These are phyloP conservation scores for Fonsecaea erecta DNA, from an alignment of 2,329 filamentous ascomycete genomes.

Conservation along the genomic window DNA sequence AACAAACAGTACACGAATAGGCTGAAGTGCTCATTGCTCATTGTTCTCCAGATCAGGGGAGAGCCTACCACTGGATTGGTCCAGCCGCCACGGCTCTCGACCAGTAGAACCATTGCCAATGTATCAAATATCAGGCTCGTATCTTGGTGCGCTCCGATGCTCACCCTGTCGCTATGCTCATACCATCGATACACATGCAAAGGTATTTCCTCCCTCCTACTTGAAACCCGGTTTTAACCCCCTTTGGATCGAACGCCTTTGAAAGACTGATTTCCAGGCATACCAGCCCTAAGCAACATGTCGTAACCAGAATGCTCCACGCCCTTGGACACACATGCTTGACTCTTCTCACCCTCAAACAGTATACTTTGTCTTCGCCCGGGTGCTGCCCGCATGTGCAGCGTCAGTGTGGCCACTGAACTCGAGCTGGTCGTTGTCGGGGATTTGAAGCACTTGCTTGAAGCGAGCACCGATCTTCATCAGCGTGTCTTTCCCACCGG, in stretches of 20 bases:
- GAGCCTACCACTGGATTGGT: constrained; percentile 3
- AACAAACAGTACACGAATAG: constrained; percentile 4
- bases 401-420: constrained; percentile 97
- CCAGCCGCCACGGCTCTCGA: constrained; percentile 3
- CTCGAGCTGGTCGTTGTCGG: constrained; percentile 77
- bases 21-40: constrained; percentile 2
- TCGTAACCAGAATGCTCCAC: constrained; percentile 12
- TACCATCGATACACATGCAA: constrained; percentile 26
- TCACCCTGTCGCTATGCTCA: constrained; percentile 29
- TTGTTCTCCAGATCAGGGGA: neutral
- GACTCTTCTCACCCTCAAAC: constrained; percentile 62
- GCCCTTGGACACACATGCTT: neutral
- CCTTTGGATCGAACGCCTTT: constrained; percentile 22
- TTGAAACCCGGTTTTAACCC: constrained; percentile 11
- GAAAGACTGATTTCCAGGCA: constrained; percentile 17
- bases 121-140: constrained; percentile 18
- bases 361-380: constrained; percentile 91
- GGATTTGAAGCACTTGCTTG: constrained; percentile 88
- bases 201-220: constrained; percentile 26
- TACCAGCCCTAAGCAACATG: constrained; percentile 11
- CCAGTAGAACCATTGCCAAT: constrained; percentile 11
- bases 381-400: constrained; percentile 88
- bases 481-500: constrained; percentile 83
- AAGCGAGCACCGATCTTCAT: constrained; percentile 84
- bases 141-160: constrained; percentile 16